phyloP scores from a whole-genome alignment of 768 basidiomycete genomes.

The Lactarius quietus region DNA sequence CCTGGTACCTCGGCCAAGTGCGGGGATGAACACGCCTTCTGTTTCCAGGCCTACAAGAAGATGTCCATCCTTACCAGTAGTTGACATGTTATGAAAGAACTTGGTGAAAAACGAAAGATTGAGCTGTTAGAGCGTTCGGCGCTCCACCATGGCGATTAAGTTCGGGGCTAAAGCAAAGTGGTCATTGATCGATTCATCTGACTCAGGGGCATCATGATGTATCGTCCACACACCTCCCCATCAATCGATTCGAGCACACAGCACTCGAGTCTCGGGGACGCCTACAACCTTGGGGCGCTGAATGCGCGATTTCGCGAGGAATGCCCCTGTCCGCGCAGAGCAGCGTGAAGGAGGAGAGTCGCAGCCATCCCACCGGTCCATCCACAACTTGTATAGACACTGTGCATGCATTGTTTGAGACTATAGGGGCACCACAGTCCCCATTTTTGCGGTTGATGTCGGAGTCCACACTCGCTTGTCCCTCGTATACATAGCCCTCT shows the following conservation, averaged over 20 bases:
- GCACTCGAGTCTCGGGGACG: too few species aligned
- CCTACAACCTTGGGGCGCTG: too few species aligned
- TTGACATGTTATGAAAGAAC: not conserved
- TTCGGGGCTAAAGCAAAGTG: not conserved
- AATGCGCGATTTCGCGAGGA: not conserved
- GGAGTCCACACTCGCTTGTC: slow-evolving; percentile 3
- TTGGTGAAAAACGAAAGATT: too few species aligned
- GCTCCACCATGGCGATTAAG: not conserved
- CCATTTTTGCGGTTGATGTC: slow-evolving; percentile 1
- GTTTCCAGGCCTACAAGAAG: too few species aligned
- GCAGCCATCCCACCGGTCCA: not conserved
- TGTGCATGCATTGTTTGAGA: not conserved
- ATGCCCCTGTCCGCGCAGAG: not conserved
- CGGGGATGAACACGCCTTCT: too few species aligned
- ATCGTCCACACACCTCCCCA: not conserved
- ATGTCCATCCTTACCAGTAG: too few species aligned
- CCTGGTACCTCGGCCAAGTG: too few species aligned
- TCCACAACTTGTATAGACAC: slow-evolving; percentile 1
- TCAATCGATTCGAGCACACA: too few species aligned
- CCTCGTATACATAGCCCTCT: not conserved
- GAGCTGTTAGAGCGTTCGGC: not conserved
- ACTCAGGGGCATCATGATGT: not conserved
- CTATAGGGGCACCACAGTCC: not conserved
- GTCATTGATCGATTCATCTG: not conserved
- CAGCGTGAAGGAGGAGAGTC: not conserved